Evolutionary conservation across 495 filamentous ascomycete species (phyloP).

Genomic region (Penicillium malachiteum): DNA sequence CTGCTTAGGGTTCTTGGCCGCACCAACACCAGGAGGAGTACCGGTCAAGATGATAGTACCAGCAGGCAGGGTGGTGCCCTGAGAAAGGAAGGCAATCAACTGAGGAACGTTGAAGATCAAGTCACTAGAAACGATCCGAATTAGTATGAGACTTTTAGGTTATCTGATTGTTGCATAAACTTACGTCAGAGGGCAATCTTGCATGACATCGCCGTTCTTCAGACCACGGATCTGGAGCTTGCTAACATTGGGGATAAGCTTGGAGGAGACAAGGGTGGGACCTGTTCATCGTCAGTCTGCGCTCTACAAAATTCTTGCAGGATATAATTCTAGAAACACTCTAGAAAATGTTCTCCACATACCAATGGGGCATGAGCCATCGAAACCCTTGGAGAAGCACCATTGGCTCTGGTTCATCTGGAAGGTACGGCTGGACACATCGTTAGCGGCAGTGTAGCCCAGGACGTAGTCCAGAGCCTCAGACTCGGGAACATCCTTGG

Average conservation of each 20-base stretch:
- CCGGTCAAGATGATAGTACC: slow-evolving; percentile 86
- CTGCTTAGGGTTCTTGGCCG: slow-evolving; percentile 54
- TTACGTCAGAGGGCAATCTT: slow-evolving; percentile 59
- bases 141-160: background rate
- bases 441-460: slow-evolving; percentile 79
- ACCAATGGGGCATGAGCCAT: slow-evolving; percentile 77
- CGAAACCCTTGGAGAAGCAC: slow-evolving; percentile 81
- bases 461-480: slow-evolving; percentile 74
- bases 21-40: slow-evolving; percentile 57
- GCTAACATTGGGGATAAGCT: slow-evolving; percentile 62
- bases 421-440: slow-evolving; percentile 77
- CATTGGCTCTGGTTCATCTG: slow-evolving; percentile 81
- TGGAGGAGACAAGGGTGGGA: slow-evolving; percentile 54
- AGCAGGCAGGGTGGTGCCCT: slow-evolving; percentile 74
- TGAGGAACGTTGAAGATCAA: slow-evolving; percentile 76
- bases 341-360: background rate
- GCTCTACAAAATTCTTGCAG: background rate
- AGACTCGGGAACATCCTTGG: slow-evolving; percentile 64
- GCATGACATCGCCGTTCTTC: slow-evolving; percentile 68
- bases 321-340: background rate
- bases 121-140: slow-evolving; percentile 42
- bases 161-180: slow-evolving; percentile 9
- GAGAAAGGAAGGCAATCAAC: slow-evolving; percentile 71
- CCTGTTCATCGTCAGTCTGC: slow-evolving; percentile 26
- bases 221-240: slow-evolving; percentile 61